Conservation (phyloP, 352 stramenopile genomes). For the Blastocystis sp. region DNA sequence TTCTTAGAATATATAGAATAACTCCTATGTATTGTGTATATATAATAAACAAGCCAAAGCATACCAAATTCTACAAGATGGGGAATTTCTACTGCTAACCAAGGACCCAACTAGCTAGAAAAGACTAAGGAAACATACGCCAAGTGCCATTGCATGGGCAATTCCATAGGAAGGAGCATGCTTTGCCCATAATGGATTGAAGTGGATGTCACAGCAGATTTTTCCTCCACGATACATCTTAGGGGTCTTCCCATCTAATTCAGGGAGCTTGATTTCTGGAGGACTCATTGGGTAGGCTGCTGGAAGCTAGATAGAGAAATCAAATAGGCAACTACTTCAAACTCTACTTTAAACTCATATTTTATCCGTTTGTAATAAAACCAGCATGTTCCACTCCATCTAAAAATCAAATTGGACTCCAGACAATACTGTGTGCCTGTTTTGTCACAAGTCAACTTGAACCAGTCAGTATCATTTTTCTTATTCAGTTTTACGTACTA, state of each 20-base stretch:
- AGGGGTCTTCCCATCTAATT: constrained; percentile 79
- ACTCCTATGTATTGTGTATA: neutral
- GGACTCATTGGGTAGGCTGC: constrained; percentile 61
- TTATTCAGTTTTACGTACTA: constrained; percentile 78
- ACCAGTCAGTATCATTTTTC: constrained; percentile 80
- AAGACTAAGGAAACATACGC: constrained; percentile 66
- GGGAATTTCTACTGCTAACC: constrained; percentile 77
- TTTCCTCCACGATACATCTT: constrained; percentile 82
- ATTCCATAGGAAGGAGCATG: constrained; percentile 79
- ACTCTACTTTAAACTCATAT: constrained; percentile 72
- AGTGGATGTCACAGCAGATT: constrained; percentile 80
- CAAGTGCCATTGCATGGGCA: constrained; percentile 76
- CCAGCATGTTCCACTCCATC: constrained; percentile 80
- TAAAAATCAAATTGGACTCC: constrained; percentile 67
- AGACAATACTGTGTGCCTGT: constrained; percentile 61
- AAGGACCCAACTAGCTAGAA: constrained; percentile 67
- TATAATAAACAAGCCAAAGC: constrained; percentile 19
- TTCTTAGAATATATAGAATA: neutral
- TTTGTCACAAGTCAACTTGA: constrained; percentile 76
- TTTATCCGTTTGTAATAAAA: constrained; percentile 77
- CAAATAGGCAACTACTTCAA: neutral
- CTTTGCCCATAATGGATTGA: constrained; percentile 79
- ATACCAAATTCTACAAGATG: constrained; percentile 70
- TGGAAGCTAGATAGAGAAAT: neutral
- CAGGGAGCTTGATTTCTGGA: constrained; percentile 68